These are phyloP conservation scores for Scleromitrula shiraiana DNA, from an alignment of 2,329 filamentous ascomycete species.

Conservation along the genomic window DNA sequence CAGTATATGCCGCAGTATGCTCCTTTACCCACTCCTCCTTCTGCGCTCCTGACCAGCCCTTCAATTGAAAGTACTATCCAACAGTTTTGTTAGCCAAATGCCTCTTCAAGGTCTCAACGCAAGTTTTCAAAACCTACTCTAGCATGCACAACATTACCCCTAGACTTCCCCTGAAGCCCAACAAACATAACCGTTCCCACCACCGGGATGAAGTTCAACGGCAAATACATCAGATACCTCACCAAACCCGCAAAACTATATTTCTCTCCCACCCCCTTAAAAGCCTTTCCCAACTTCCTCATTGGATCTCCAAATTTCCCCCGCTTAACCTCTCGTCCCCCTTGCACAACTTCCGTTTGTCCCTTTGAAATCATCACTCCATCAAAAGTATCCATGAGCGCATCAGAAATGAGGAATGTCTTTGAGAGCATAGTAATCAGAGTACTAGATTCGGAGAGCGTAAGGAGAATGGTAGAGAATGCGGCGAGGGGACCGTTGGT, in stretches of 20 bases:
- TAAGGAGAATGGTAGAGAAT: constrained; percentile 62
- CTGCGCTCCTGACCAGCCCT: constrained; percentile 64
- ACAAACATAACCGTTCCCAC: constrained; percentile 80
- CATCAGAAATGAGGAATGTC: constrained; percentile 72
- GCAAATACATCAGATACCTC: constrained; percentile 63
- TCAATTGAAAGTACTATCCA: constrained; percentile 92
- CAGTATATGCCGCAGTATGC: constrained; percentile 69
- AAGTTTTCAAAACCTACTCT: constrained; percentile 36
- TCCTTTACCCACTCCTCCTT: constrained; percentile 60
- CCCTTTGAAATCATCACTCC: constrained; percentile 51
- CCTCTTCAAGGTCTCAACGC: too few species aligned
- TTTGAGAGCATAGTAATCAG: constrained; percentile 51
- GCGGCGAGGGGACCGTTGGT: constrained; percentile 77
- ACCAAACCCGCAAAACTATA: constrained; percentile 58
- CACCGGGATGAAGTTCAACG: constrained; percentile 87
- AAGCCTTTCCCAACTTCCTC: constrained; percentile 44
- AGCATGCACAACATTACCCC: constrained; percentile 38
- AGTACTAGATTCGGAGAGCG: constrained; percentile 54
- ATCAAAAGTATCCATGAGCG: constrained; percentile 83
- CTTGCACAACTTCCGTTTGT: constrained; percentile 54
- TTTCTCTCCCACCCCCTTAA: constrained; percentile 49
- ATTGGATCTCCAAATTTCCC: constrained; percentile 46
- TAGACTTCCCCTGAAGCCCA: constrained; percentile 54
- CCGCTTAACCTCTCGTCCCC: constrained; percentile 64
- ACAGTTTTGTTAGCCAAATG: constrained; percentile 22